Evolutionary conservation across 169 alveolate species (phyloP).

Genomic region (Cytauxzoon felis): DNA sequence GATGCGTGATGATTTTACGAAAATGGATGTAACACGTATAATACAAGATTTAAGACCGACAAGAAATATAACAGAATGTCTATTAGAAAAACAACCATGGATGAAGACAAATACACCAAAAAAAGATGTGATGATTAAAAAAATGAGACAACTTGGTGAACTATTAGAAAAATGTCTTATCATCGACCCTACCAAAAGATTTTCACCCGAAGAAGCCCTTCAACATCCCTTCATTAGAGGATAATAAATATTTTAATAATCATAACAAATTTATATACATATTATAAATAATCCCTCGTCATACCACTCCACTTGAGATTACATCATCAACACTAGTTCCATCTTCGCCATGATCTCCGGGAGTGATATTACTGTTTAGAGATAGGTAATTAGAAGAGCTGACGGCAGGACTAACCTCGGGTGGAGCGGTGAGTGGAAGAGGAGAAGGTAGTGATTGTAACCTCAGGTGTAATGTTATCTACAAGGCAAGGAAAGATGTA

Average conservation of each 20-base stretch:
- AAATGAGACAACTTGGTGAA: slow-evolving; percentile 85
- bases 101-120: slow-evolving; percentile 17
- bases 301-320: no score
- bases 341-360: no score
- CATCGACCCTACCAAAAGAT: slow-evolving; percentile 92
- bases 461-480: no score
- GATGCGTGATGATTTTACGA: slow-evolving; percentile 75
- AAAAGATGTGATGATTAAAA: slow-evolving; percentile 55
- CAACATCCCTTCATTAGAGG: slow-evolving; percentile 88
- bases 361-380: no score
- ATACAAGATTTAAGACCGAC: slow-evolving; percentile 78
- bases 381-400: no score
- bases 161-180: slow-evolving; percentile 89
- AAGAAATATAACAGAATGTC: slow-evolving; percentile 70
- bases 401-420: no score
- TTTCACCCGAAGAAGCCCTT: slow-evolving; percentile 93
- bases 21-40: slow-evolving; percentile 71
- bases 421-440: not conserved
- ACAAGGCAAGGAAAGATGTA: no score
- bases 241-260: slow-evolving; percentile 31
- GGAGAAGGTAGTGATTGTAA: no score
- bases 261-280: not conserved
- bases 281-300: no score
- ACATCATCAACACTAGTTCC: no score
- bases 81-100: slow-evolving; percentile 74